phyloP scores from a whole-genome alignment of 169 alveolate species.

The Ichthyophthirius multifiliis region DNA sequence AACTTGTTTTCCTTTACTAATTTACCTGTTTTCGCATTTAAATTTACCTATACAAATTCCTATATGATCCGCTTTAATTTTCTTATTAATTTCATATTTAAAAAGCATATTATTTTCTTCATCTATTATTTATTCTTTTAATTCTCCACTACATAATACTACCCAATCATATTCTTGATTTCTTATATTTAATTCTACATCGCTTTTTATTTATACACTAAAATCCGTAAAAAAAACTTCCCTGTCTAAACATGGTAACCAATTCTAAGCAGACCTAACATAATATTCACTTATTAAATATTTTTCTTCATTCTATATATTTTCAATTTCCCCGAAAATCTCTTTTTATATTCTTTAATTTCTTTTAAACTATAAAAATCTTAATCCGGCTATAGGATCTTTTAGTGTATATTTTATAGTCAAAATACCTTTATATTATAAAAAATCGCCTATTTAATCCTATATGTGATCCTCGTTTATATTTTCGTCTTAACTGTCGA shows the following conservation, averaged over 20 bases:
- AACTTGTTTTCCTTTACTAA: neutral
- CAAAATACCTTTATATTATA: neutral
- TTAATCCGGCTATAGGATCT: neutral
- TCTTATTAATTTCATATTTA: neutral
- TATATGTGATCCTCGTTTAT: neutral
- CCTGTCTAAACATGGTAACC: neutral
- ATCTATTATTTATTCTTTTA: neutral
- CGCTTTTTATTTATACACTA: neutral
- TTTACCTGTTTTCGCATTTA: neutral
- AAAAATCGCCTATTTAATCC: neutral
- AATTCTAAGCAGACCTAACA: neutral
- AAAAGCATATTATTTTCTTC: neutral
- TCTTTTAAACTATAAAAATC: neutral
- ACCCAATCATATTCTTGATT: neutral
- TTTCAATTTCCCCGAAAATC: neutral
- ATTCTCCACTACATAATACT: neutral
- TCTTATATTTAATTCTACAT: neutral
- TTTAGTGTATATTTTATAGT: neutral
- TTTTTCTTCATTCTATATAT: neutral
- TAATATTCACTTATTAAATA: neutral
- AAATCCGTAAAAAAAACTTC: neutral
- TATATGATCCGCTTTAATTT: constrained; percentile 1
- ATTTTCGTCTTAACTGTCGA: neutral
- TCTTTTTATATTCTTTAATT: neutral
- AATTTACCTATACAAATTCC: neutral